Base-by-base conservation (phyloP, 192 early-diverging fungal species). In the Mortierella alpina region DNA sequence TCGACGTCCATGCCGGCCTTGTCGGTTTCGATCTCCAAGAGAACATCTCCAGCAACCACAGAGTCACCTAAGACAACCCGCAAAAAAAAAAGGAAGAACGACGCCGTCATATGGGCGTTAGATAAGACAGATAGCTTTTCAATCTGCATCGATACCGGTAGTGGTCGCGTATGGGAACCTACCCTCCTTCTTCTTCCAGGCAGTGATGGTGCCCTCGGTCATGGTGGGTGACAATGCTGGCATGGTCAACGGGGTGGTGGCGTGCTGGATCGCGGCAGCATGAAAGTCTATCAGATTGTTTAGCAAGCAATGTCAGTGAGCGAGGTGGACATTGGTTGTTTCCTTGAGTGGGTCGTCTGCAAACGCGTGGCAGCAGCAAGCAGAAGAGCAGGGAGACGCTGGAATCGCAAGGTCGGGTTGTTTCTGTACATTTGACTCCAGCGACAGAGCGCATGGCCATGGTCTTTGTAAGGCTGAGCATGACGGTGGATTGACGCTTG, bases 1-100 rank as follows among this genome's bases (percentile, higher is more conserved):
- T 99, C 97, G 70, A 99, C 95, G 83, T 99, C 97, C 93, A 99
- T 99, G 85, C 96, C 93, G 47, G 97, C 97, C 89, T 99, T 99
- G 83, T 99, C 97, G 10, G 97, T 98, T 82, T 98, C 96, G 61
- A 99, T 93, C 86, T 97, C 97, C 22, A 96, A 89, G 18, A 99
- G 85, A 42, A 97, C 93, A 82, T 99, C 97, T 58, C 97, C 97
- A 40, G 95, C 93, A 70, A 82, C 76, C 73, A 99, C 91, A 77
- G 86, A 83, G 81, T 99, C 96, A 39, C 97, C 97, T 77, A 93
- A 59, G 23, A 22, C 8, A 7, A 18, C 3, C 62, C 18, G 51
- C 31, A 66, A 40, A 18, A 41, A 48, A 50, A 50, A 20, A 51
- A 49, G 46, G 50, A 47, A 66, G 12, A 75, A 67, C 11, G 56